Evolutionary conservation across 345 rosid species (phyloP).

Genomic region (Adansonia digitata): DNA sequence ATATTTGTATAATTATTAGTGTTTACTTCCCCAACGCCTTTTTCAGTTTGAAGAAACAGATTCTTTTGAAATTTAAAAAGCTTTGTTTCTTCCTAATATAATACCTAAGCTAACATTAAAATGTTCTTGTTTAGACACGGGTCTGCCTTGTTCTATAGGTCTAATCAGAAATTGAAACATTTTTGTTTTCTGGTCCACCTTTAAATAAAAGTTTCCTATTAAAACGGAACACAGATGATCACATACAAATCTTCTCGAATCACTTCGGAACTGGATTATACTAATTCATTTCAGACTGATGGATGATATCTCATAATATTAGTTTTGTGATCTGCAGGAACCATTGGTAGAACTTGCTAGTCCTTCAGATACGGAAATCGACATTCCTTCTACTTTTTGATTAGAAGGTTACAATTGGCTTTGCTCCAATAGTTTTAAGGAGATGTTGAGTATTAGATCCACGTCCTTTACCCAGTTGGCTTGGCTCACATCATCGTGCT

Average conservation of each 20-base stretch:
- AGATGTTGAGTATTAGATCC: slow-evolving; percentile 10
- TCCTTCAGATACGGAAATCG: slow-evolving; percentile 59
- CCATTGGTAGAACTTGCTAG: slow-evolving; percentile 50
- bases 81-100: background rate
- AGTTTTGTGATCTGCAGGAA: slow-evolving; percentile 47
- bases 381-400: slow-evolving; percentile 47
- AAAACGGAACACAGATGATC: background rate
- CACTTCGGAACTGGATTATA: background rate
- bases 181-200: background rate
- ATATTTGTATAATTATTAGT: background rate
- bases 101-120: background rate
- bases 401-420: slow-evolving; percentile 33
- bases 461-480: background rate
- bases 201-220: background rate
- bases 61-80: background rate
- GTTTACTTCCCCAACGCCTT: background rate
- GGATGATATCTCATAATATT: slow-evolving; percentile 23
- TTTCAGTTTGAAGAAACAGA: background rate
- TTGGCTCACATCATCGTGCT: slow-evolving; percentile 4
- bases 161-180: background rate
- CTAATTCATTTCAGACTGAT: background rate
- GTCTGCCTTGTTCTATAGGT: background rate
- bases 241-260: background rate
- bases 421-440: background rate
- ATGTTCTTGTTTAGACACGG: background rate